A percentile compares a stretch with the other conserved stretches of the same genome.
phyloP scores from a whole-genome alignment of 73 alveolate genomes.

The Paramecium primaurelia region DNA sequence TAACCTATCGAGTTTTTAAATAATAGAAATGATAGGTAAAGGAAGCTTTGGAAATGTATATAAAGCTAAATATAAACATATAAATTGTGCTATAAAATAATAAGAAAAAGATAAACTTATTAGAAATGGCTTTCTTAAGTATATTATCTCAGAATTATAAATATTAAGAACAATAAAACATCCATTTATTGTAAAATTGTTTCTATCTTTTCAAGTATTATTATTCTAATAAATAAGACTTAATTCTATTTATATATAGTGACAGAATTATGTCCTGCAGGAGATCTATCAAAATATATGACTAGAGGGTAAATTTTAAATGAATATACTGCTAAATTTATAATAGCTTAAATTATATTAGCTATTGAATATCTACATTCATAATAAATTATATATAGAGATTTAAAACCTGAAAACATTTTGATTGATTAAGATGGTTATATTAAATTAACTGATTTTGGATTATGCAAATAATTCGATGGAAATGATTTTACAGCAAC shows the following conservation, averaged over 20 bases:
- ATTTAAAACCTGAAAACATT: constrained; percentile 93
- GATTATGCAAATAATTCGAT: constrained; percentile 79
- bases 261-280: constrained; percentile 73
- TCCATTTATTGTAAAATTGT: constrained; percentile 65
- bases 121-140: background rate
- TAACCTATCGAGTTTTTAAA: background rate
- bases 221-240: background rate
- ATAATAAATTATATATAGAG: constrained; percentile 75
- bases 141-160: background rate
- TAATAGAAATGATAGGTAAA: constrained; percentile 1
- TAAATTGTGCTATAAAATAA: constrained; percentile 53
- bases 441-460: constrained; percentile 90
- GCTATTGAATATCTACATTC: constrained; percentile 71
- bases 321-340: constrained; percentile 64
- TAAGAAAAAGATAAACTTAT: background rate
- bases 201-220: constrained; percentile 51
- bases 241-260: constrained; percentile 58
- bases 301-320: constrained; percentile 28
- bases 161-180: constrained; percentile 46
- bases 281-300: constrained; percentile 66
- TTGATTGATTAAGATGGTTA: constrained; percentile 81
- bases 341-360: constrained; percentile 66
- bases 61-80: background rate
- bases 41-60: constrained; percentile 58
- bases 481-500: constrained; percentile 77